A percentile compares a stretch with the other conserved stretches of the same genome.
Conservation (phyloP, 1,284 basidiomycete species). For the Leccinum insolens region DNA sequence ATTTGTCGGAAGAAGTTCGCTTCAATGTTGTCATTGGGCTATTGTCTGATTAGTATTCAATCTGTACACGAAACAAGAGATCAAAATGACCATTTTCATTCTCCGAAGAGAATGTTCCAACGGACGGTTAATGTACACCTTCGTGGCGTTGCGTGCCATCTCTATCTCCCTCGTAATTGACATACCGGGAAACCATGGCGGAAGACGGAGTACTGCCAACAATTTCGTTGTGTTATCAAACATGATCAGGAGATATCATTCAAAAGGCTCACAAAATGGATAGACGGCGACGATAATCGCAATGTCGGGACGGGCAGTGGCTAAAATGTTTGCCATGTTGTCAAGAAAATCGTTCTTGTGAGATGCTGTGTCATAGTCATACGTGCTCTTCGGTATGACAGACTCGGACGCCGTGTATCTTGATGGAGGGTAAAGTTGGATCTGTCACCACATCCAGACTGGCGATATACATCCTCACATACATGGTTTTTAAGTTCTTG, state of each 20-base stretch:
- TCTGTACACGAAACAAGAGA: not conserved
- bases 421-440: not conserved
- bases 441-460: not conserved
- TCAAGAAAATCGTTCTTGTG: conserved; percentile 13
- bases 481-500: conserved; percentile 12
- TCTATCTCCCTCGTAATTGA: conserved; percentile 5
- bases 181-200: conserved; percentile 24
- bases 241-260: not conserved
- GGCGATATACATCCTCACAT: conserved; percentile 7
- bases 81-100: not conserved
- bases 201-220: conserved; percentile 6
- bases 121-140: not conserved
- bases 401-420: not conserved
- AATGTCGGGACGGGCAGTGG: conserved; percentile 9
- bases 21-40: not conserved
- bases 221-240: not conserved
- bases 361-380: conserved; percentile 20
- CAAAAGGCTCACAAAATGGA: conserved; percentile 3
- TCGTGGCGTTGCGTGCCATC: not conserved
- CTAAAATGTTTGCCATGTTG: not conserved
- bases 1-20: not conserved
- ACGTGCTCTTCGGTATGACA: conserved; percentile 17
- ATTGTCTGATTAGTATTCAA: not conserved
- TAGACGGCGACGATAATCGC: not conserved
- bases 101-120: conserved; percentile 9